phyloP scores from a whole-genome alignment of 2,329 filamentous ascomycete species.

The Beauveria sp. region DNA sequence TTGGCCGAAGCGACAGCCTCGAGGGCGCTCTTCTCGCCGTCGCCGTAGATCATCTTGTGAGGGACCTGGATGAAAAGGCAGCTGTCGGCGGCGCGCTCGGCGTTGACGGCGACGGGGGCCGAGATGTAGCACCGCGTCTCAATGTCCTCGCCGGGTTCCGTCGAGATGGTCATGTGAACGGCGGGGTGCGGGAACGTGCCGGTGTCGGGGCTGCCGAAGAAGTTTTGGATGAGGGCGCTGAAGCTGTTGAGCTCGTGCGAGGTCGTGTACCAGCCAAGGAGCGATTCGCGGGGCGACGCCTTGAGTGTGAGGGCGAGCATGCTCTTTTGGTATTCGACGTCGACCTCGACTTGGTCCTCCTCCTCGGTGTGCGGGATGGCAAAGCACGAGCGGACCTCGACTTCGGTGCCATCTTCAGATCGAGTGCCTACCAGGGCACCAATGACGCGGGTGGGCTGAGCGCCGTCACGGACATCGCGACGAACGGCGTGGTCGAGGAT shows the following conservation, averaged over 20 bases:
- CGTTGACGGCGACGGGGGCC: slow-evolving; percentile 87
- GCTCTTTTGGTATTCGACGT: slow-evolving; percentile 99
- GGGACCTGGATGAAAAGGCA: slow-evolving; percentile 97
- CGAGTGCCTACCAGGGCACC: slow-evolving; percentile 89
- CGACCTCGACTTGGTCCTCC: slow-evolving; percentile 96
- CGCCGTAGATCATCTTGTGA: slow-evolving; percentile 85
- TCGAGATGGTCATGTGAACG: slow-evolving; percentile 91
- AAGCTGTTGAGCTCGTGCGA: slow-evolving; percentile 96
- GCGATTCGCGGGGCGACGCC: slow-evolving; percentile 84
- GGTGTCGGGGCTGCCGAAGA: slow-evolving; percentile 94
- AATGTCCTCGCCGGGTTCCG: slow-evolving; percentile 79
- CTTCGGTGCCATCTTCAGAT: slow-evolving; percentile 93
- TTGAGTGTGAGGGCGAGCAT: slow-evolving; percentile 95
- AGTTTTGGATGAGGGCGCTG: slow-evolving; percentile 95
- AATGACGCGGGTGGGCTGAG: slow-evolving; percentile 91
- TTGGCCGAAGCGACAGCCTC: slow-evolving; percentile 80
- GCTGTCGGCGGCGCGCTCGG: slow-evolving; percentile 90
- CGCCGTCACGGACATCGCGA: slow-evolving; percentile 59
- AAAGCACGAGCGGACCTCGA: slow-evolving; percentile 93
- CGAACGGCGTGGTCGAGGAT: slow-evolving; percentile 92
- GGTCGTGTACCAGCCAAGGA: slow-evolving; percentile 98
- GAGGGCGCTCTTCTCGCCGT: slow-evolving; percentile 58
- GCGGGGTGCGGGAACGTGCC: slow-evolving; percentile 97
- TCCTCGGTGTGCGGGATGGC: slow-evolving; percentile 98
- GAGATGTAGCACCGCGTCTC: slow-evolving; percentile 92